Percentiles rank a stretch among this genome's conserved stretches.
phyloP scores from a whole-genome alignment of 2,329 filamentous ascomycete genomes.

The Colletotrichum zoysiae region DNA sequence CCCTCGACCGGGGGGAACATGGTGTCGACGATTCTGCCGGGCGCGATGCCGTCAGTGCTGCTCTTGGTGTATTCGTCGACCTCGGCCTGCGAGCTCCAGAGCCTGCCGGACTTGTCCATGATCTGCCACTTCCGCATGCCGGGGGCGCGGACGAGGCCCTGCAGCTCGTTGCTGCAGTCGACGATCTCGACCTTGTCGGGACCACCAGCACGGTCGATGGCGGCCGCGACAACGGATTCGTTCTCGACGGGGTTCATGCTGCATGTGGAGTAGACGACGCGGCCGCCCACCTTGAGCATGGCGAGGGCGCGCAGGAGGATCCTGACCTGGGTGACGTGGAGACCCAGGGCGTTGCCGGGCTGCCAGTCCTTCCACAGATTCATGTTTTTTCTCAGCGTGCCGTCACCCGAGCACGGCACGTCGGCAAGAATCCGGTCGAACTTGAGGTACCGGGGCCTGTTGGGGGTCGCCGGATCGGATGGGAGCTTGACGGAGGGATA shows the following conservation, averaged over 20 bases:
- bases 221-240: conserved; percentile 89
- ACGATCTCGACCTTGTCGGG: conserved; percentile 83
- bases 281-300: conserved; percentile 94
- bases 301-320: conserved; percentile 94
- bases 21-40: conserved; percentile 78
- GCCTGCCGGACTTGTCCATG: conserved; percentile 85
- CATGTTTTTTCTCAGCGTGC: conserved; percentile 92
- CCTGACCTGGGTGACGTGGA: conserved; percentile 87
- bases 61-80: conserved; percentile 77
- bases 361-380: conserved; percentile 97
- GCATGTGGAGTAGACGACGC: conserved; percentile 98
- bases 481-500: conserved; percentile 94
- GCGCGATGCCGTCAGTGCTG: conserved; percentile 68
- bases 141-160: conserved; percentile 79
- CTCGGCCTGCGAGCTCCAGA: conserved; percentile 86
- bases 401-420: conserved; percentile 96
- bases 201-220: conserved; percentile 91
- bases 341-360: conserved; percentile 85
- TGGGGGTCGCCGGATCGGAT: conserved; percentile 64
- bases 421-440: conserved; percentile 97
- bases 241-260: conserved; percentile 99
- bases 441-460: conserved; percentile 82
- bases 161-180: conserved; percentile 83
- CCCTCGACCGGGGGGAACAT: conserved; percentile 82
- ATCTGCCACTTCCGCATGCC: conserved; percentile 89